phyloP scores from a whole-genome alignment of 2,329 filamentous ascomycete species.

The Didymella glomerata region DNA sequence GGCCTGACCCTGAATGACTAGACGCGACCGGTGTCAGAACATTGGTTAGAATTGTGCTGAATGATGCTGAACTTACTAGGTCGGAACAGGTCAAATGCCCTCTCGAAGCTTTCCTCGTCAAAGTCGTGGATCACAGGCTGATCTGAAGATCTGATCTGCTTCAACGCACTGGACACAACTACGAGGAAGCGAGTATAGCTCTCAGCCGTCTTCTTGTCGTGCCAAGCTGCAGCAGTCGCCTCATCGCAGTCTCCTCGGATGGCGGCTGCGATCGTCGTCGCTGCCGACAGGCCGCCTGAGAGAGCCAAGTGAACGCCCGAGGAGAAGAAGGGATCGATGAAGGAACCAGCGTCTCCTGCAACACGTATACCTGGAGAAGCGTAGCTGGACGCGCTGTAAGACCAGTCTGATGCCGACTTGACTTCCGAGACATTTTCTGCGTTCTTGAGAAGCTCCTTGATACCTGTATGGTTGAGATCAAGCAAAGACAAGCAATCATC shows the following conservation, averaged over 20 bases:
- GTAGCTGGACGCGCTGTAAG: conserved; percentile 40
- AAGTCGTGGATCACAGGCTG: conserved; percentile 54
- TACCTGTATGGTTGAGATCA: not conserved
- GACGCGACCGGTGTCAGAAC: too few species aligned
- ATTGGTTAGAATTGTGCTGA: too few species aligned
- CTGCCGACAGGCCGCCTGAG: conserved; percentile 56
- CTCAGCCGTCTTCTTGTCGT: conserved; percentile 56
- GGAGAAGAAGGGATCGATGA: conserved; percentile 61
- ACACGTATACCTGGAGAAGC: conserved; percentile 53
- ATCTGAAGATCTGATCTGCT: conserved; percentile 55
- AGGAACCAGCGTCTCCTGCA: conserved; percentile 59
- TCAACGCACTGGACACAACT: conserved; percentile 50
- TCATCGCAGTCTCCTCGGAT: conserved; percentile 54
- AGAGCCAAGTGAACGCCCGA: conserved; percentile 60
- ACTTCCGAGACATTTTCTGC: conserved; percentile 10
- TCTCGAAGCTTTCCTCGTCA: conserved; percentile 55
- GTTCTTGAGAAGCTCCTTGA: conserved; percentile 7
- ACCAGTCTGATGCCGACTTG: not conserved
- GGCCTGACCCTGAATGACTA: too few species aligned
- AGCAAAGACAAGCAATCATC: too few species aligned
- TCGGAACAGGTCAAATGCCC: conserved; percentile 54
- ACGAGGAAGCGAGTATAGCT: conserved; percentile 60
- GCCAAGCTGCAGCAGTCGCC: conserved; percentile 46
- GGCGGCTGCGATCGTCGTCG: conserved; percentile 54
- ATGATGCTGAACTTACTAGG: conserved; percentile 42